Percentiles rank a stretch among this genome's conserved stretches.
phyloP scores from a whole-genome alignment of 2,329 filamentous ascomycete species.

The Aspergillus fumigatiaffinis region DNA sequence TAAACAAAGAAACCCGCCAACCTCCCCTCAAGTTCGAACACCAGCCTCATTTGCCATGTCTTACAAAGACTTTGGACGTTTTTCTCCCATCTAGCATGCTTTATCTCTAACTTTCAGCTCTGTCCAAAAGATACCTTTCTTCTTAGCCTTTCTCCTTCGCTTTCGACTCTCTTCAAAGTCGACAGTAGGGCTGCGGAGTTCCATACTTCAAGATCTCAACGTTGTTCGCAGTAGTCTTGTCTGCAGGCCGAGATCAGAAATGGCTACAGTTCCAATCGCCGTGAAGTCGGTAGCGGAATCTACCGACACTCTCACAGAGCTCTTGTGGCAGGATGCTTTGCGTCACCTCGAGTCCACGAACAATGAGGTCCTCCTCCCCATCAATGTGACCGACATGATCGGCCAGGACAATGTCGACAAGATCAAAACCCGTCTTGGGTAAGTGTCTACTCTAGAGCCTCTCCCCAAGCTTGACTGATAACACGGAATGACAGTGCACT shows the following conservation, averaged over 20 bases:
- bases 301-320: conserved; percentile 19
- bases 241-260: conserved; percentile 1
- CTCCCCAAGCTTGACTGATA: conserved; percentile 2
- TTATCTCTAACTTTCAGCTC: background rate
- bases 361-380: conserved; percentile 30
- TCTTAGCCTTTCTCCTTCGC: conserved; percentile 1
- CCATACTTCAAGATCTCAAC: background rate
- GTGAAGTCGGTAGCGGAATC: conserved; percentile 12
- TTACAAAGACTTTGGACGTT: conserved; percentile 4
- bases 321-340: conserved; percentile 29
- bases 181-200: background rate
- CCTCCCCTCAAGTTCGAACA: conserved; percentile 10
- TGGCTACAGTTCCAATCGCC: conserved; percentile 11
- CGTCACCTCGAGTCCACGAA: conserved; percentile 27
- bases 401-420: conserved; percentile 27
- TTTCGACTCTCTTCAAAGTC: background rate
- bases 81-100: conserved; percentile 4
- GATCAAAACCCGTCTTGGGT: conserved; percentile 30
- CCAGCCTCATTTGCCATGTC: conserved; percentile 10
- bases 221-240: background rate
- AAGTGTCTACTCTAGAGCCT: conserved; percentile 5
- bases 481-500: conserved; percentile 18
- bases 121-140: conserved; percentile 6
- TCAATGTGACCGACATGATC: conserved; percentile 27
- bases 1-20: conserved; percentile 17